Conservation (phyloP, 176 grass and related monocot genomes). For the Musa beccarii region DNA sequence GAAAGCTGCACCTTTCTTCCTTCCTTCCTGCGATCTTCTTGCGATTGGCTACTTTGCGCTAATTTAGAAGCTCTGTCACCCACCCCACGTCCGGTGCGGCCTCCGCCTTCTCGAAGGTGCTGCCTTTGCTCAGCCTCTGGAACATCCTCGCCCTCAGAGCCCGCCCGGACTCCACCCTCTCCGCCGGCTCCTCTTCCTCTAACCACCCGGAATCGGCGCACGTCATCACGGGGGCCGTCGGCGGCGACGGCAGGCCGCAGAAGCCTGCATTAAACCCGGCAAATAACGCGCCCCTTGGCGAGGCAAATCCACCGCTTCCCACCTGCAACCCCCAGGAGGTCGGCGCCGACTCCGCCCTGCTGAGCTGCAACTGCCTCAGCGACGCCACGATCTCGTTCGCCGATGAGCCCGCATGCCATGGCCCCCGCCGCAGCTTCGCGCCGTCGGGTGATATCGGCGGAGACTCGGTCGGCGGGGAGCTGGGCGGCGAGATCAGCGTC, state of each 20-base stretch:
- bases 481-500: neutral
- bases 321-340: neutral
- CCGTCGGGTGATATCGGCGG: neutral
- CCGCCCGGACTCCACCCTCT: constrained; percentile 17
- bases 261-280: neutral
- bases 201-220: neutral
- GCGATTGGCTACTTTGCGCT: too few relatives aligned
- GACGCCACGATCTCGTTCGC: constrained; percentile 6
- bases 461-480: neutral
- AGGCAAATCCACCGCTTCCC: neutral
- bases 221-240: neutral
- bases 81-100: neutral
- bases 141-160: constrained; percentile 5
- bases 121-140: constrained; percentile 1
- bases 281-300: neutral
- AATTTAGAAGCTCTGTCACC: neutral
- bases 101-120: neutral
- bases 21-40: too few relatives aligned
- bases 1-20: too few relatives aligned
- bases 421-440: neutral
- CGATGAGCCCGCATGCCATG: neutral
- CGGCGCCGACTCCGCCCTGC: neutral
- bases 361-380: neutral
- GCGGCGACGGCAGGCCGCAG: neutral
- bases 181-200: neutral